Base-by-base conservation (phyloP, 75 land plant species). In the Cupressus sempervirens region DNA sequence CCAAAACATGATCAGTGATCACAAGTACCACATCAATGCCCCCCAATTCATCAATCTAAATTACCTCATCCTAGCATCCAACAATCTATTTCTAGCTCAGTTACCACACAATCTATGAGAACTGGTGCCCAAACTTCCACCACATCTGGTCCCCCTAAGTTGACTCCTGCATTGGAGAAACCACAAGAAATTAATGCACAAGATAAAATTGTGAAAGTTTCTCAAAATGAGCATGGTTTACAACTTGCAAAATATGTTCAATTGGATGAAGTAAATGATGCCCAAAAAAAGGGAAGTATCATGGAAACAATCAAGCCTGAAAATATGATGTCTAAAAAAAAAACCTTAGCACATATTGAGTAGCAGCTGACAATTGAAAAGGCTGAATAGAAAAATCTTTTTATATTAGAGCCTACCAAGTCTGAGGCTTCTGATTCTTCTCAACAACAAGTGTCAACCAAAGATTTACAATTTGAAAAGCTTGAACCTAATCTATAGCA, bases 391-490 rank as follows among this genome's bases (percentile, higher is more conserved):
- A 79, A 79, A 79, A 79, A 9, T n/a, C 26, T 79, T 4, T 40
- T 50, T 43, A 45, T n/a, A 26, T 43, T 50, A 45, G 83, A 41
- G 32, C 23, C 36, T 53, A 14, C 7, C 34, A 56, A 50, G 35
- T 56, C 75, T n/a, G 83, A 82, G 68, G 73, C 20, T 30, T 52
- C 70, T 82, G 83, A 82, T 82, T 53, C 83, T 56, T 30, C 83
- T 15, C 83, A 43, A 48, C 48, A 45, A 68, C 83, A 79, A 16
- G n/a, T 79, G 1, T 79, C 36, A 29, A 8, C 35, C 20, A 82
- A 53, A 50, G 83, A 53, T 30, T 34, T 82, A 6, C 68, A 82
- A 18, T 30, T 34, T 23, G 75, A 56, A 73, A 82, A 82, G 18
- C 40, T 53, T 29, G 83, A 48, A 82, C 77, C 36, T 34, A 35